Base-by-base conservation (phyloP, 176 grass and related monocot genomes). In the Triticum timopheevii region DNA sequence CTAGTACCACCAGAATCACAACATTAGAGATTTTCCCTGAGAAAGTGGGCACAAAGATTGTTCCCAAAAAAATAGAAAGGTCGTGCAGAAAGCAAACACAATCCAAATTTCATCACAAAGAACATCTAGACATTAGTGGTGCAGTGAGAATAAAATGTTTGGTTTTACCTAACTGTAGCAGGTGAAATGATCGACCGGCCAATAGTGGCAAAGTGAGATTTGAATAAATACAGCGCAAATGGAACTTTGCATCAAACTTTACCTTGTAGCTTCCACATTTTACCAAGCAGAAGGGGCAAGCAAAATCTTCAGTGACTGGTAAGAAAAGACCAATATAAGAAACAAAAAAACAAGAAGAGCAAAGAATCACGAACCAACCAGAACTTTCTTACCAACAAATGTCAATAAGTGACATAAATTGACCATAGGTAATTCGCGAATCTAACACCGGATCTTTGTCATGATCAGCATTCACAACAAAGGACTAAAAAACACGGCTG, bases 221-320 rank as follows among this genome's bases (percentile, higher is more conserved):
- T 79, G 33, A 49, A 70, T 23, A 52, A 58, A 87, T 3, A 80
- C 47, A 44, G 54, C 13, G 49, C 31, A 71, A 69, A 86, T 44
- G 16, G 59, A 94, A 87, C 19, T n/a, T 78, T 78, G 28, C 0
- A 66, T 61, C 31, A 81, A 74, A 73, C 16, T 84, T 82, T 91
- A 96, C 97, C 97, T 99, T 99, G 80, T 90, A 99, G 89, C 94
- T 96, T 87, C 90, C 94, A 90, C 92, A 96, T 25, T 84, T 81
- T 67, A 94, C 89, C 74, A 96, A 91, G 80, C 97, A 99, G 90
- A 99, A 99, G 38, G 97, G 90, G 64, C 97, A 99, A 80, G 92
- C 89, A 81, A 99, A 99, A 86, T 99, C 97, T 90, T 99, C 97
- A 54, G 97, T 99, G 54, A 96, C 97, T 99, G 97, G 66, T 82